Evolutionary conservation across 164 flowering plant species (phyloP).

Genomic region (Umbellularia californica): DNA sequence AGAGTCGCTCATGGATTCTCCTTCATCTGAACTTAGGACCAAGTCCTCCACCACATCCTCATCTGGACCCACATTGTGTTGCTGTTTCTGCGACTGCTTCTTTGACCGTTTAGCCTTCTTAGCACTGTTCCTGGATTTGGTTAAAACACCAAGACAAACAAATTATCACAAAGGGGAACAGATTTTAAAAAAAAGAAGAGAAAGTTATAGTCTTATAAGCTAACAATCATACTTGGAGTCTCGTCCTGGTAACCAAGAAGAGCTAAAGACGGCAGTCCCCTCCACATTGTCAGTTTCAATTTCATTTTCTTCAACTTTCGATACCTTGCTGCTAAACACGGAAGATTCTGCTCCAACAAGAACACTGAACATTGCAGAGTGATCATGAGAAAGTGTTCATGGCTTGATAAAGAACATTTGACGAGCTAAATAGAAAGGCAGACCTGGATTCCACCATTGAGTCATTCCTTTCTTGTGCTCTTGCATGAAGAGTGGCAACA

Average conservation of each 20-base stretch:
- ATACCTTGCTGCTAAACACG: conserved; percentile 36
- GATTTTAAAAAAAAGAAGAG: neutral
- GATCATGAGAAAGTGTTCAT: neutral
- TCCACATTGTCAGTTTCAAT: conserved; percentile 30
- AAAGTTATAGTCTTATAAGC: neutral
- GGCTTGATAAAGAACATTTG: neutral
- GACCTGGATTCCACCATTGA: conserved; percentile 76
- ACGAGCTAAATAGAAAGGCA: neutral
- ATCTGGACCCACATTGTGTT: conserved; percentile 26
- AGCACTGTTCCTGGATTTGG: conserved; percentile 9
- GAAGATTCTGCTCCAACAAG: conserved; percentile 66
- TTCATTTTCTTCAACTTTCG: conserved; percentile 34
- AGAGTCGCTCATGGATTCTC: conserved; percentile 25
- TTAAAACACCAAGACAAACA: neutral
- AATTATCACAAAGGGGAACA: neutral
- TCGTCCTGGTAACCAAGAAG: conserved; percentile 71
- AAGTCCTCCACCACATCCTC: conserved; percentile 69
- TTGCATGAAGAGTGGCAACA: conserved; percentile 44
- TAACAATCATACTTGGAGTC: conserved; percentile 41
- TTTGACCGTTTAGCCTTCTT: conserved; percentile 19
- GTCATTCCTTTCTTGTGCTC: conserved; percentile 59
- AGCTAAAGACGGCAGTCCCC: conserved; percentile 50
- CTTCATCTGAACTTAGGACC: conserved; percentile 66
- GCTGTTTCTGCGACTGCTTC: conserved; percentile 16
- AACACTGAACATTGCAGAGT: conserved; percentile 44